Evolutionary conservation across 345 rosid genomes (phyloP), one percentile per base, ranked within the genome.

Genomic region (Abelmoschus esculentus): DNA sequence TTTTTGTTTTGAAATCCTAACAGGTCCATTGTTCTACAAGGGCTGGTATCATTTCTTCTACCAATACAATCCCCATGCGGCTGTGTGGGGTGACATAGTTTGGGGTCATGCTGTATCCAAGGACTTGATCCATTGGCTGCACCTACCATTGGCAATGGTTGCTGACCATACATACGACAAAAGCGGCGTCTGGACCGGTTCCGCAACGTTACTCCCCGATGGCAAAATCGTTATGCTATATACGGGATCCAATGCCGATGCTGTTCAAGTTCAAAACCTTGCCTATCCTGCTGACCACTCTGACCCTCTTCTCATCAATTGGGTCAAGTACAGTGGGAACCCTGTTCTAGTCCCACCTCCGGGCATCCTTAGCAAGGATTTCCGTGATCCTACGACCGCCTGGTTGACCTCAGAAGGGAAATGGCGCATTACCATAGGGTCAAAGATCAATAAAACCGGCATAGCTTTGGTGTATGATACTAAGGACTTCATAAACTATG

Each of bases 41-140:
- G 98, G 97, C 54, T 90, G 89, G 93, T 93, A 93, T 78, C 98
- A 93, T 71, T 87, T 93, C 76, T 93, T 93, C 84, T 93, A 93
- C 79, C 98, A 92, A 44, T 90, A 87, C 87, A 90, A 90, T 68
- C 98, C 98, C 60, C 72, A 85, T 69, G n/a, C n/a, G n/a, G n/a
- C n/a, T n/a, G n/a, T n/a, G n/a, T n/a, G n/a, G n/a, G n/a, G n/a
- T n/a, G n/a, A n/a, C n/a, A n/a, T n/a, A n/a, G n/a, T n/a, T n/a
- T n/a, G n/a, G n/a, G n/a, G n/a, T n/a, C n/a, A n/a, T n/a, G n/a
- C n/a, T n/a, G n/a, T n/a, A n/a, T n/a, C n/a, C n/a, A n/a, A n/a
- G n/a, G n/a, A n/a, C n/a, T n/a, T n/a, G n/a, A n/a, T n/a, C n/a
- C n/a, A n/a, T n/a, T n/a, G n/a, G n/a, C n/a, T n/a, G n/a, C n/a